These are phyloP conservation scores for Bryoglossum gracile DNA, from an alignment of 495 filamentous ascomycete genomes.

Conservation along the genomic window DNA sequence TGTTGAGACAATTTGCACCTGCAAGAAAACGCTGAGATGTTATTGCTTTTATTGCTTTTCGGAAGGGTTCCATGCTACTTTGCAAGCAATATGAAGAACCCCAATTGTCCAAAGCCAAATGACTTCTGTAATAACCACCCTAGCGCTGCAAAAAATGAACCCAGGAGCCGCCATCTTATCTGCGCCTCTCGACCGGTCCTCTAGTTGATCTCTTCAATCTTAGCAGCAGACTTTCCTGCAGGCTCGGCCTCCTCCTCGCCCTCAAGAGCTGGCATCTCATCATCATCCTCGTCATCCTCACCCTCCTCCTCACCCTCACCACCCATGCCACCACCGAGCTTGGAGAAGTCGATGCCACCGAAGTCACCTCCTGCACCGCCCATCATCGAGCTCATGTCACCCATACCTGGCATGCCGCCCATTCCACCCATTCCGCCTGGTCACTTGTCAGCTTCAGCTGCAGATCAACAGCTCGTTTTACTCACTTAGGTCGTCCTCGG, in stretches of 20 bases:
- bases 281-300: constrained; percentile 51
- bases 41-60: constrained; percentile 6
- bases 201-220: constrained; percentile 26
- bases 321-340: constrained; percentile 62
- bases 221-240: constrained; percentile 18
- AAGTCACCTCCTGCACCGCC: constrained; percentile 49
- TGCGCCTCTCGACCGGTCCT: background rate
- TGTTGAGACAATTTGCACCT: no score
- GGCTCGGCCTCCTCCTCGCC: constrained; percentile 14
- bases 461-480: constrained; percentile 13
- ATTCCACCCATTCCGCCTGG: constrained; percentile 31
- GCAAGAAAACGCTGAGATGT: background rate
- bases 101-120: constrained; percentile 7
- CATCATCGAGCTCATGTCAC: constrained; percentile 26
- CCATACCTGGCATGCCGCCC: constrained; percentile 33
- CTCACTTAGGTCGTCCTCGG: constrained; percentile 68
- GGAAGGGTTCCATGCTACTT: constrained; percentile 4
- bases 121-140: constrained; percentile 1
- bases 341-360: constrained; percentile 81
- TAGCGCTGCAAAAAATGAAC: constrained; percentile 10
- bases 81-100: background rate
- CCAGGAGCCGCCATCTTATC: constrained; percentile 2
- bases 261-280: constrained; percentile 26
- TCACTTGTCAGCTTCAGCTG: constrained; percentile 20
- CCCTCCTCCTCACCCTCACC: constrained; percentile 46